Conservation (phyloP, 345 rosid species). For the Citrus sinensis region DVS_A1.0 CM039162.1:24352501-24353000, state of each 20-base stretch:
- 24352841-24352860: conserved; percentile 72
- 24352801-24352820: conserved; percentile 55
- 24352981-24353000: no score
- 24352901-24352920: conserved; percentile 29
- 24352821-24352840: conserved; percentile 81
- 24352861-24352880: conserved; percentile 91
- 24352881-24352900: conserved; percentile 85
- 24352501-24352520: no score
- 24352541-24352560: no score
- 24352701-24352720: neutral
- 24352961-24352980: no score
- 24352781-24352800: conserved; percentile 59
- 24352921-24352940: no score
- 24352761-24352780: conserved; percentile 79
- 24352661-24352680: neutral
- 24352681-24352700: neutral
- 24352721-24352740: neutral
- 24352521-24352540: no score
- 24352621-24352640: neutral
- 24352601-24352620: neutral
- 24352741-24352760: conserved; percentile 10
- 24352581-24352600: neutral
- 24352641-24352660: neutral
- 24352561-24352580: no score
- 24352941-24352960: neutral